Evolutionary conservation across 371 early-diverging fungal species (phyloP).

Genomic region (Actinomortierella ambigua): DNA sequence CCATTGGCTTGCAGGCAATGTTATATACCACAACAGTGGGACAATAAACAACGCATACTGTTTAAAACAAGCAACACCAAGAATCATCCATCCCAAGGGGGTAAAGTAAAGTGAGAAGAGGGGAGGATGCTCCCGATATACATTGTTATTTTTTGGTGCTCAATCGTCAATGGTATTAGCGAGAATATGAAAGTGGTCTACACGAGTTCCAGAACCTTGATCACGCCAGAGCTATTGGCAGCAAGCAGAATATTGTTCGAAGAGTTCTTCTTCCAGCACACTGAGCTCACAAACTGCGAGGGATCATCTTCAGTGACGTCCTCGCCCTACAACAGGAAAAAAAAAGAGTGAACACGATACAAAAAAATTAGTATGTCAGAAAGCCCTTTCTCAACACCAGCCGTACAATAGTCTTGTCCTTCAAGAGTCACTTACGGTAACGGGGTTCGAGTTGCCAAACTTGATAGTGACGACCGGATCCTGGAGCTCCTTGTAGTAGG

Average conservation of each 20-base stretch:
- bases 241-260: conserved; percentile 70
- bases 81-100: no score
- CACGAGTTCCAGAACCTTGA: conserved; percentile 75
- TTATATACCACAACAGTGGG: no score
- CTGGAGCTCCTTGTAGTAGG: conserved; percentile 75
- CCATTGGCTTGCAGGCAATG: no score
- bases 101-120: no score
- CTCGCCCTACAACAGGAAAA: conserved; percentile 49
- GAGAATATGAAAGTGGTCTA: conserved; percentile 17
- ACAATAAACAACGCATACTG: no score
- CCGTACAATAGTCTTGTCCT: background rate
- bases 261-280: conserved; percentile 85
- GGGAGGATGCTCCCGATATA: no score
- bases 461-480: conserved; percentile 73
- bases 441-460: conserved; percentile 72
- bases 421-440: conserved; percentile 55
- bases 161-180: no score
- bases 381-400: no score
- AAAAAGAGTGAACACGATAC: conserved; percentile 7
- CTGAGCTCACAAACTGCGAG: conserved; percentile 85
- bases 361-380: no score
- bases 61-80: no score
- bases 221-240: conserved; percentile 89
- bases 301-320: conserved; percentile 62
- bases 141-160: no score